Percentiles rank a stretch among this genome's conserved stretches.
Evolutionary conservation across 2,329 filamentous ascomycete species (phyloP).

Genomic region (Madurella mycetomatis): DNA sequence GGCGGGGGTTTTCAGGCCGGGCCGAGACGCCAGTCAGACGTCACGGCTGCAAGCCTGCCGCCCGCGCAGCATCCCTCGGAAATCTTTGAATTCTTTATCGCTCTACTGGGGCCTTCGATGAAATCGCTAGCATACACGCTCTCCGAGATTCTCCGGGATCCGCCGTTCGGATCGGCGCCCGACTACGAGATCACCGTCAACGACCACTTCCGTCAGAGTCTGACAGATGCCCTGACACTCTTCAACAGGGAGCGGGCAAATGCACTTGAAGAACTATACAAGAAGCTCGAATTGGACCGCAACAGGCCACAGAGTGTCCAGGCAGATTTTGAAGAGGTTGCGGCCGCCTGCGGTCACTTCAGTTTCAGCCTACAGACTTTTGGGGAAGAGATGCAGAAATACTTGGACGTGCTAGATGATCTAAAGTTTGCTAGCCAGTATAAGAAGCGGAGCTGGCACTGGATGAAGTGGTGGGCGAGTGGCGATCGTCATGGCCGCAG

Average conservation of each 20-base stretch:
- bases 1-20: constrained; percentile 33
- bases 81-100: constrained; percentile 89
- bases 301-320: constrained; percentile 69
- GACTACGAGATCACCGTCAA: constrained; percentile 69
- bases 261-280: constrained; percentile 76
- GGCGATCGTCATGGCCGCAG: constrained; percentile 15
- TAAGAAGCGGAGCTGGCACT: constrained; percentile 68
- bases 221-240: constrained; percentile 73
- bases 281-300: constrained; percentile 67
- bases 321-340: constrained; percentile 94
- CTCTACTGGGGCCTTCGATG: constrained; percentile 85
- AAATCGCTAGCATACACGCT: constrained; percentile 92
- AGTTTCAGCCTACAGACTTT: constrained; percentile 88
- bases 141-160: constrained; percentile 79
- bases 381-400: constrained; percentile 80
- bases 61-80: constrained; percentile 63
- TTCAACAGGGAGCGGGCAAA: constrained; percentile 72
- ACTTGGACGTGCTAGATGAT: constrained; percentile 80
- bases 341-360: constrained; percentile 96
- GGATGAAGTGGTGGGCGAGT: constrained; percentile 71
- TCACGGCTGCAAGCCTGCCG: constrained; percentile 27
- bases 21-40: constrained; percentile 15
- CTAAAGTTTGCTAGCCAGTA: constrained; percentile 67
- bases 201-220: constrained; percentile 72
- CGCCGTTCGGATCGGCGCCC: constrained; percentile 70